phyloP scores from a whole-genome alignment of 2,329 filamentous ascomycete genomes.

The Metarhizium anisopliae region DNA sequence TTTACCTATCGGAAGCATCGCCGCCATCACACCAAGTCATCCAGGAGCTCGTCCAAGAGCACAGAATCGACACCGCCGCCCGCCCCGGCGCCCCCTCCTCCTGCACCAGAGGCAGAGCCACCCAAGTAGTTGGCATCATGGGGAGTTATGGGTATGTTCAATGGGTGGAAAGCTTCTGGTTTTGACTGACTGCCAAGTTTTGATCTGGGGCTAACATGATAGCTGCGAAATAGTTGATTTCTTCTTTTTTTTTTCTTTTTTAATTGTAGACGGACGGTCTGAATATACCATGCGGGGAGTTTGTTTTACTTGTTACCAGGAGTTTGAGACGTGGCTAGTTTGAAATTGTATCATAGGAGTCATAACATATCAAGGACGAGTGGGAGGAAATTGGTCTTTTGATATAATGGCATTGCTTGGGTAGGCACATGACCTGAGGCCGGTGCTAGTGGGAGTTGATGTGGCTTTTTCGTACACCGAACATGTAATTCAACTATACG shows the following conservation, averaged over 20 bases:
- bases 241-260: background rate
- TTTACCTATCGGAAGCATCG: slow-evolving; percentile 20
- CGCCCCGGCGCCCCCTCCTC: slow-evolving; percentile 5
- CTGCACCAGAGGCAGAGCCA: background rate
- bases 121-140: background rate
- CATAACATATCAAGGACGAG: background rate
- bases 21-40: slow-evolving; percentile 16
- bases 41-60: slow-evolving; percentile 19
- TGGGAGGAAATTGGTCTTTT: background rate
- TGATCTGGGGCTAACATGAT: background rate
- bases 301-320: background rate
- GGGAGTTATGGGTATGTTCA: background rate
- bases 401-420: background rate
- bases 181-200: background rate
- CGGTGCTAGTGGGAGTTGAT: background rate
- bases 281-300: background rate
- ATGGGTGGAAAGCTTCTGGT: background rate
- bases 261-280: background rate
- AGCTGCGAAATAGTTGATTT: background rate
- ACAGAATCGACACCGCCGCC: slow-evolving; percentile 13
- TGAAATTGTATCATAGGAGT: background rate
- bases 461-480: no score
- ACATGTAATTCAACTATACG: no score
- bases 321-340: background rate
- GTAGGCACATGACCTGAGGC: background rate